phyloP scores from a whole-genome alignment of 1,284 basidiomycete genomes.

The Vanrija pseudolonga region DNA sequence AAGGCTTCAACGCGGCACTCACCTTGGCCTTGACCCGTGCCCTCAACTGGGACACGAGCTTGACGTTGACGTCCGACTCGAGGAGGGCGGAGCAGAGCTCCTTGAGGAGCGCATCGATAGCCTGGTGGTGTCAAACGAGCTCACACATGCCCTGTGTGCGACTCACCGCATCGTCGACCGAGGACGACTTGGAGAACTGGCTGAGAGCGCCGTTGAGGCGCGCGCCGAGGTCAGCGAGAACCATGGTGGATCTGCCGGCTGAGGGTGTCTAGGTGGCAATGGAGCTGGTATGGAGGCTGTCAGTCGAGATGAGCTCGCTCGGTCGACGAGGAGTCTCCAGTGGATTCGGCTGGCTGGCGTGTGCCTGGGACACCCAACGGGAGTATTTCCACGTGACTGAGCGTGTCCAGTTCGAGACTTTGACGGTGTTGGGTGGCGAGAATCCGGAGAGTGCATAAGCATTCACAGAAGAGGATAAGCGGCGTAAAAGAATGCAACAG shows the following conservation, averaged over 20 bases:
- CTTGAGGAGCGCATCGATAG: conserved; percentile 89
- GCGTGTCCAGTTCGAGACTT: too few relatives aligned
- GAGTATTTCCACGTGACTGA: background rate
- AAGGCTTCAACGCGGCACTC: conserved; percentile 26
- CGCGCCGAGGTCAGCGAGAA: conserved; percentile 90
- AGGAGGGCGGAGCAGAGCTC: conserved; percentile 91
- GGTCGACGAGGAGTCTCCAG: too few relatives aligned
- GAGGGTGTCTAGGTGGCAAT: background rate
- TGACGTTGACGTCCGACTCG: conserved; percentile 97
- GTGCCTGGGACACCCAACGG: background rate
- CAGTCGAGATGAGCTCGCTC: background rate
- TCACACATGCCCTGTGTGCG: background rate
- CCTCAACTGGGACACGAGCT: conserved; percentile 81
- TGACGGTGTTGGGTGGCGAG: too few relatives aligned
- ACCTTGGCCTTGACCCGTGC: conserved; percentile 87
- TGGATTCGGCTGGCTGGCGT: background rate
- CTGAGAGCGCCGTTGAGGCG: conserved; percentile 91
- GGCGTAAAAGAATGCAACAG: too few relatives aligned
- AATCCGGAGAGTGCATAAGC: background rate
- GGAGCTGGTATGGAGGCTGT: background rate
- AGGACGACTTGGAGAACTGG: conserved; percentile 76
- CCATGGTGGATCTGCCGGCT: conserved; percentile 59
- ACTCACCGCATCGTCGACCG: conserved; percentile 81
- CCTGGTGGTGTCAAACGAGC: conserved; percentile 53
- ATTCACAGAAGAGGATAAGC: too few relatives aligned